These are phyloP conservation scores for Torrubiella hemipterigena DNA, from an alignment of 2,329 filamentous ascomycete genomes.

Conservation along the genomic window DNA sequence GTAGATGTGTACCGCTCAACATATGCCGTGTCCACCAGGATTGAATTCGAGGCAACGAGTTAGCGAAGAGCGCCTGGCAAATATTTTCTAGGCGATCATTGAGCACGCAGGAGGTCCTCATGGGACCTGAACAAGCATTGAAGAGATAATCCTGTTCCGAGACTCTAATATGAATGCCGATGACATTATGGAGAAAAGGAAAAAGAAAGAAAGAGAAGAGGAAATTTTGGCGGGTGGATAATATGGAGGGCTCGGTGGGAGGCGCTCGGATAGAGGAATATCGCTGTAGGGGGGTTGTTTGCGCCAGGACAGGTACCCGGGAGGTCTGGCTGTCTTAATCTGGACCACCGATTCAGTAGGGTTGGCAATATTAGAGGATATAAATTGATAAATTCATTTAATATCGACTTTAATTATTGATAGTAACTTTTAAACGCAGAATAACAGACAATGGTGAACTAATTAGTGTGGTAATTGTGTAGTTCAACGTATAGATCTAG, in stretches of 20 bases:
- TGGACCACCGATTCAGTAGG: no score
- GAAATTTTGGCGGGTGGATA: slow-evolving; percentile 12
- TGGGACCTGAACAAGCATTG: slow-evolving; percentile 88
- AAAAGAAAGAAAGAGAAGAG: slow-evolving; percentile 21
- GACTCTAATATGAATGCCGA: slow-evolving; percentile 98
- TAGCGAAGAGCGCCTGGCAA: slow-evolving; percentile 49
- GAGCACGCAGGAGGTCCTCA: slow-evolving; percentile 86
- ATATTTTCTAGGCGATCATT: slow-evolving; percentile 84
- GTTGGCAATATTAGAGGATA: no score
- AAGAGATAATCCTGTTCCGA: slow-evolving; percentile 72
- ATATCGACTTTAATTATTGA: no score
- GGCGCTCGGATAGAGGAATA: slow-evolving; percentile 15
- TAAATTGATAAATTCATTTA: no score
- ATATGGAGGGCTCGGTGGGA: slow-evolving; percentile 2
- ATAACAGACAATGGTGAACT: no score
- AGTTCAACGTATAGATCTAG: no score
- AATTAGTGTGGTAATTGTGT: no score
- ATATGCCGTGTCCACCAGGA: slow-evolving; percentile 29
- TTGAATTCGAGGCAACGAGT: slow-evolving; percentile 47
- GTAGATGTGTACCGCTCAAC: slow-evolving; percentile 35
- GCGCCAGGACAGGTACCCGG: slow-evolving; percentile 1
- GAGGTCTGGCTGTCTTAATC: neutral
- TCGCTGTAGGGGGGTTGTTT: slow-evolving; percentile 5
- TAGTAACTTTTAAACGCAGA: no score
- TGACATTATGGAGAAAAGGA: slow-evolving; percentile 59